Evolutionary conservation across 2,329 filamentous ascomycete genomes (phyloP), one percentile per base, ranked within the genome.

Genomic region (Aspergillus sp.): DNA sequence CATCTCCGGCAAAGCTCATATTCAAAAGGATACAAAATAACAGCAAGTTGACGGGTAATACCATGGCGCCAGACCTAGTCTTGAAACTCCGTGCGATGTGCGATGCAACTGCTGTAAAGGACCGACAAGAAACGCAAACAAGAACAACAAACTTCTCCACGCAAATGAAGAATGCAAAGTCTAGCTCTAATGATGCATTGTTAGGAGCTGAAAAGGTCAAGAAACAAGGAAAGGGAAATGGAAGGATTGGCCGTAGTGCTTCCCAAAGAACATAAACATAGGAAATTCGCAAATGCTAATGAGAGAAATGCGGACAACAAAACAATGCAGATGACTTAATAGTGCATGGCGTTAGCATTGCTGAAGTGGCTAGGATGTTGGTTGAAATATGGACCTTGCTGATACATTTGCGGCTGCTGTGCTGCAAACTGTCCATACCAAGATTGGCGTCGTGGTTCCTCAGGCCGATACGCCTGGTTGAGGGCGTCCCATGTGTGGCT

Each of bases 401-500:
- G 64, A 54, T 71, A 64, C 13, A 48, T 52, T 5, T 58, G 58
- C n/a, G 61, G 53, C 31, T 61, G 58, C n/a, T 59, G 60, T 34
- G 62, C 55, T n/a, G 58, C 53, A 25, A 65, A 60, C 40, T 65
- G 64, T 19, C 67, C 64, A 48, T 67, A 68, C 69, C 68, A 71
- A 13, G 66, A 67, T 19, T 62, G 61, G 19, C 66, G 67, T 14
- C 71, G 67, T 7, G 66, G 64, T 48, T 71, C 65, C 41, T 70
- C 65, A 6, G 64, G 54, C 17, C 60, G 61, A 44, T 61, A 63
- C 20, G 62, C 49, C 45, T 71, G 68, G 41, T 69, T 68, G 14
- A 72, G 54, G 44, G 65, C 64, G 57, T 71, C 70, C 69, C 67
- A 71, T 5, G 70, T 72, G 45, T 64, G 69, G 45, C 63, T 72